Percentiles rank a stretch among this genome's conserved stretches.
Evolutionary conservation across 2,329 filamentous ascomycete genomes (phyloP).

Genomic region (Chaetomium sp.): DNA sequence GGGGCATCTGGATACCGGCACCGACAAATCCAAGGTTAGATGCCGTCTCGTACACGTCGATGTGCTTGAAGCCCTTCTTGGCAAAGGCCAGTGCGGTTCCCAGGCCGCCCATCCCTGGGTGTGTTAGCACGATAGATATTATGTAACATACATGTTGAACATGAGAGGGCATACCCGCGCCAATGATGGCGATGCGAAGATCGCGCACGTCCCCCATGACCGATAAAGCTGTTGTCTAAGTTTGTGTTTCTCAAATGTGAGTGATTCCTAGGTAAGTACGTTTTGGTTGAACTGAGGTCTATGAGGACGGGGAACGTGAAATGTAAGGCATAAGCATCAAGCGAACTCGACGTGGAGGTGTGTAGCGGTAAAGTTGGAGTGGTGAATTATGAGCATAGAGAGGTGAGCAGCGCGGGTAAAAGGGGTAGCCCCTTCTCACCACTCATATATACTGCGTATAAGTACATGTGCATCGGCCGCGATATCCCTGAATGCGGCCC

Average conservation of each 20-base stretch:
- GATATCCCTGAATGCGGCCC: constrained; percentile 10
- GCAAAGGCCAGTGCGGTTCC: constrained; percentile 66
- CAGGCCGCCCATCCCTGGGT: constrained; percentile 69
- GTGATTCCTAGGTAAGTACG: too few species aligned
- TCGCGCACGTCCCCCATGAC: constrained; percentile 26
- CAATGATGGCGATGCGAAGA: constrained; percentile 29
- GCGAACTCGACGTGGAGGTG: too few species aligned
- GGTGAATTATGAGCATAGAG: too few species aligned
- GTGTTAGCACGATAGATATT: not conserved
- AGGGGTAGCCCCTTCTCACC: constrained; percentile 1
- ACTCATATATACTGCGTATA: constrained; percentile 3
- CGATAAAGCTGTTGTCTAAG: too few species aligned
- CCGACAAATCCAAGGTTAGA: constrained; percentile 73
- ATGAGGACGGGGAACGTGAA: too few species aligned
- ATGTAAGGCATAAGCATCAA: too few species aligned
- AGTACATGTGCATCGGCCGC: constrained; percentile 1
- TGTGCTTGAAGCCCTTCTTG: constrained; percentile 66
- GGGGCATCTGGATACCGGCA: constrained; percentile 77
- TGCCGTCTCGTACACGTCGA: constrained; percentile 68
- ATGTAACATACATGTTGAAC: not conserved
- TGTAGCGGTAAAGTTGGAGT: too few species aligned
- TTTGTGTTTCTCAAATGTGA: too few species aligned
- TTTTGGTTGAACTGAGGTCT: too few species aligned
- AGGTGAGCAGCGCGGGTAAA: not conserved
- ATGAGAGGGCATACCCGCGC: constrained; percentile 24